Evolutionary conservation across 2,329 filamentous ascomycete genomes (phyloP).

Genomic region (Phialophora tarda): DNA sequence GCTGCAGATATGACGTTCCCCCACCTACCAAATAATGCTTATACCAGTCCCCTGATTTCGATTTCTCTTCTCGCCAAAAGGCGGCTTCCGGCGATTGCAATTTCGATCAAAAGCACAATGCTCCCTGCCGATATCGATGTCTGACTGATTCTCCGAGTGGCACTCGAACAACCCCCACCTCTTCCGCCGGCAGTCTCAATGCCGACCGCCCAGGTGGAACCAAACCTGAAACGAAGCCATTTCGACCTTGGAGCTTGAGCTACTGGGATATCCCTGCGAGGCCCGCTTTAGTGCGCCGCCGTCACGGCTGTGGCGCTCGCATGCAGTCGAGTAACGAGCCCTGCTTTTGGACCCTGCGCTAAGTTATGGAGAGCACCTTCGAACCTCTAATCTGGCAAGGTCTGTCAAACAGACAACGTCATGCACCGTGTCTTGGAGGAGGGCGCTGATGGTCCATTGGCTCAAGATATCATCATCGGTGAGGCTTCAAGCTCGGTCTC

Average conservation of each 20-base stretch:
- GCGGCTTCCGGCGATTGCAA: background rate
- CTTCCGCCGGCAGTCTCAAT: background rate
- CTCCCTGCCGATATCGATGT: background rate
- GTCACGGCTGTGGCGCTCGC: slow-evolving; percentile 26
- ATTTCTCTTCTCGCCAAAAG: too few relatives aligned
- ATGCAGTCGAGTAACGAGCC: slow-evolving; percentile 9
- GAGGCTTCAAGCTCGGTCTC: slow-evolving; percentile 3
- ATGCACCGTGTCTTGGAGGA: slow-evolving; percentile 13
- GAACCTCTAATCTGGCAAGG: background rate
- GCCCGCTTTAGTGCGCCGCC: slow-evolving; percentile 5
- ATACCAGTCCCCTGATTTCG: background rate
- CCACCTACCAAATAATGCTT: background rate
- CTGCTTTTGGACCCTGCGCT: slow-evolving; percentile 8
- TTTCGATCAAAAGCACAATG: background rate
- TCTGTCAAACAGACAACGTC: slow-evolving; percentile 15
- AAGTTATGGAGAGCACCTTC: background rate
- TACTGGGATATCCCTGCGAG: background rate
- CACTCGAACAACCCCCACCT: background rate
- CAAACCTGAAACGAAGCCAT: slow-evolving; percentile 33
- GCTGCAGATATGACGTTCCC: background rate
- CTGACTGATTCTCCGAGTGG: background rate
- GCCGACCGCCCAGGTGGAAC: slow-evolving; percentile 11
- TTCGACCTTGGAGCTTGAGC: background rate
- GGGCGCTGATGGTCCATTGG: slow-evolving; percentile 14
- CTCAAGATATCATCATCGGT: slow-evolving; percentile 4